phyloP scores from a whole-genome alignment of 2,329 filamentous ascomycete species.

The Cyphellophora europaea region DNA sequence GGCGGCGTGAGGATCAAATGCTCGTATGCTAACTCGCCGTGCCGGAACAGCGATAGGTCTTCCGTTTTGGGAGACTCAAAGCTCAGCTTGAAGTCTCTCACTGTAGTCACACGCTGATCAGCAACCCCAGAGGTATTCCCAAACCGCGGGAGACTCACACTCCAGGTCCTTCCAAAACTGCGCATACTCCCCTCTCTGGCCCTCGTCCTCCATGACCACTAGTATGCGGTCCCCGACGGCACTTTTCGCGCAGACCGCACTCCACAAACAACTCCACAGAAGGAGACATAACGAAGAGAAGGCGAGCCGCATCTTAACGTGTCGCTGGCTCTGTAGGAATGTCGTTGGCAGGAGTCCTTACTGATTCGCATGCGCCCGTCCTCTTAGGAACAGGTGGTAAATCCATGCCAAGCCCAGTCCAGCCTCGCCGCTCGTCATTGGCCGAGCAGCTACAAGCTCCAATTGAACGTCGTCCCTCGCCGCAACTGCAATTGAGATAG shows the following conservation, averaged over 20 bases:
- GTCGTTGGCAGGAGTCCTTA: too few species aligned
- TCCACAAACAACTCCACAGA: slow-evolving; percentile 55
- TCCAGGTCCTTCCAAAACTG: slow-evolving; percentile 53
- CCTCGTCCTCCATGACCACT: slow-evolving; percentile 73
- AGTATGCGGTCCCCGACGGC: slow-evolving; percentile 70
- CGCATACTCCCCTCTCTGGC: slow-evolving; percentile 73
- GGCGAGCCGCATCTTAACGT: slow-evolving; percentile 60
- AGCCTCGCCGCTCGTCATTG: too few species aligned
- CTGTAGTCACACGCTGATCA: slow-evolving; percentile 46
- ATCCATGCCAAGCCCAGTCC: too few species aligned
- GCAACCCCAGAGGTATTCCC: too few species aligned
- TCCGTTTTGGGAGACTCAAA: slow-evolving; percentile 80
- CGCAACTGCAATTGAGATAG: too few species aligned
- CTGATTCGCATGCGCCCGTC: too few species aligned
- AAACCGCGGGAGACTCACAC: slow-evolving; percentile 29
- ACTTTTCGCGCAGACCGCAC: slow-evolving; percentile 63
- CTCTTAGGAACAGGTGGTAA: too few species aligned
- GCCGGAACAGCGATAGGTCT: slow-evolving; percentile 65
- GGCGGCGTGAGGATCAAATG: slow-evolving; percentile 82
- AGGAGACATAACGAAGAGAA: slow-evolving; percentile 49
- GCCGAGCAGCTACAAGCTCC: too few species aligned
- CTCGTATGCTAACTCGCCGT: slow-evolving; percentile 83
- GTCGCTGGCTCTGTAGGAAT: too few species aligned
- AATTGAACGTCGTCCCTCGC: too few species aligned
- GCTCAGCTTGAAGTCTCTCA: slow-evolving; percentile 68